Evolutionary conservation across 352 stramenopile genomes (phyloP), one percentile per base, ranked within the genome.

Genomic region (Globisporangium splendens): DNA sequence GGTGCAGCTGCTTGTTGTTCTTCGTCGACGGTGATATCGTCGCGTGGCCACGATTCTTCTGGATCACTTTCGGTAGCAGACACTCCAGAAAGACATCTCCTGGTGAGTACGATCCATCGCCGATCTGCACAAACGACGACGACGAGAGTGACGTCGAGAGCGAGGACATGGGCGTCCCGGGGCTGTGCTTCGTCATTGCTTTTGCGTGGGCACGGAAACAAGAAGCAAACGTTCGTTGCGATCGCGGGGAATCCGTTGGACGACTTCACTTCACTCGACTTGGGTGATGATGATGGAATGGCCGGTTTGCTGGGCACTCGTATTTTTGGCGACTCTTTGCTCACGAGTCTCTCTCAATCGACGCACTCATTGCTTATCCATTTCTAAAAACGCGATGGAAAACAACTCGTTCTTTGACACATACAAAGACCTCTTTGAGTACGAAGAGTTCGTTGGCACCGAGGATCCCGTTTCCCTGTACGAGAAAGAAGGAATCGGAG

Each of bases 371-470:
- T 17, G 8, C 46, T 51, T 15, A 13, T 22, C 5, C 20, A 28
- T 51, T 35, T 35, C 28, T 15, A 12, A 18, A 18, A 44, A 18
- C 28, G 28, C 28, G 39, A 44, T 44, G 39, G 39, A 44, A 44
- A 44, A n/a, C 39, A 44, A 44, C 39, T 65, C 66, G 41, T 89
- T 93, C 69, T 91, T 91, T 48, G 47, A 70, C 22, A 59, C 65
- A 49, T 62, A 89, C 66, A 78, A 82, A 50, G 66, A 88, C 2
- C 57, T 91, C 41, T 91, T 90, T 49, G 70, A 88, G 50, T 93
- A 84, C 47, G 70, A 87, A 15, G 76, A 72, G 56, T 75, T 75
- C 35, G 61, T 88, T 21, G 70, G 74, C 4, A 24, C 35, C 17
- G 41, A 49, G 12, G 22, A 59, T 53, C 59, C 57, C 8, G 31